These are phyloP conservation scores for Arachnomyces sp. DNA, from an alignment of 2,329 filamentous ascomycete genomes.

Conservation along the genomic window DNA sequence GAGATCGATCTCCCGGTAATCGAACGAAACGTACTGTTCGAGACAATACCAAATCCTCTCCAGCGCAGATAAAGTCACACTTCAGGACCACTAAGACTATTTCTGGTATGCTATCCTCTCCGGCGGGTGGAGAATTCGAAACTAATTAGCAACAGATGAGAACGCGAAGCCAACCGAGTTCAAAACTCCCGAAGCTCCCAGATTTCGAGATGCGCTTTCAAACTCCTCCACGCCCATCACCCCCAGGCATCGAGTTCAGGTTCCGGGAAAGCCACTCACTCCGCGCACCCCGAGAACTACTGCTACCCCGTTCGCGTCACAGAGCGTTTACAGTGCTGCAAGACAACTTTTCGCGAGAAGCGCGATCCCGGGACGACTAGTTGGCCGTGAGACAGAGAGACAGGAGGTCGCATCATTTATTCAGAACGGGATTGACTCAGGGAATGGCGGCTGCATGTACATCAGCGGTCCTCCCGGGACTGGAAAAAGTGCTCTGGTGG, in stretches of 20 bases:
- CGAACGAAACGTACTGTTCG: conserved; percentile 42
- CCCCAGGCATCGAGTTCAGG: conserved; percentile 73
- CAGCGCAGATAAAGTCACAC: conserved; percentile 40
- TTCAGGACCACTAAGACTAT: conserved; percentile 32
- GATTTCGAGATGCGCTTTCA: conserved; percentile 61
- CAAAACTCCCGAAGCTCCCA: conserved; percentile 48
- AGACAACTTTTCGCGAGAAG: conserved; percentile 80
- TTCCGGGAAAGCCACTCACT: conserved; percentile 64
- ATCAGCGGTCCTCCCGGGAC: conserved; percentile 93
- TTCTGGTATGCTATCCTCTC: conserved; percentile 22
- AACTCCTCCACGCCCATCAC: conserved; percentile 63
- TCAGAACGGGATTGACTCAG: conserved; percentile 50
- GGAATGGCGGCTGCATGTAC: conserved; percentile 74
- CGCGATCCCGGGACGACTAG: conserved; percentile 62
- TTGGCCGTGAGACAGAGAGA: conserved; percentile 66
- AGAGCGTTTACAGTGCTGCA: conserved; percentile 78
- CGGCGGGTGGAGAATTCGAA: background rate
- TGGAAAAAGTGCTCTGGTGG: conserved; percentile 90
- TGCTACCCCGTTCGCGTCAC: conserved; percentile 55
- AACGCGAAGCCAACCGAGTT: conserved; percentile 32
- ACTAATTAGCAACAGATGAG: conserved; percentile 31
- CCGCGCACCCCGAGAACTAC: conserved; percentile 68
- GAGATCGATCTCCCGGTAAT: conserved; percentile 22
- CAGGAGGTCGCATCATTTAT: conserved; percentile 63
- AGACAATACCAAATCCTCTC: conserved; percentile 36